Conservation (phyloP, 2,329 filamentous ascomycete genomes). For the Aspergillus carbonarius region DNA sequence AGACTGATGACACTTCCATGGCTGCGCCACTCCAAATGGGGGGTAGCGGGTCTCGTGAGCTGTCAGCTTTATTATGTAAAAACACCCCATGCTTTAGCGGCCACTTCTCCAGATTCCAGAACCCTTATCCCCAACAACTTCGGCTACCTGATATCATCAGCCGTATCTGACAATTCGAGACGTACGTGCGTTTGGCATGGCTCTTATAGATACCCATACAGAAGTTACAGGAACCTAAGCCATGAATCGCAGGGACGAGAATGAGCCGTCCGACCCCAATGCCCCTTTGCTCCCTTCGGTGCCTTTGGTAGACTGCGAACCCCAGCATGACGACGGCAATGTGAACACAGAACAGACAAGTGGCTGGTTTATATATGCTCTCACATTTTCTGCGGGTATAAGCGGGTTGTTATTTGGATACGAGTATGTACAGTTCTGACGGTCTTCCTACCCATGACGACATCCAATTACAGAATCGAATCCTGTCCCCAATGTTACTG, state of each 20-base stretch:
- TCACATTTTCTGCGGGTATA: conserved; percentile 59
- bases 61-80: conserved; percentile 1
- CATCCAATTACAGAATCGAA: neutral
- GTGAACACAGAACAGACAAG: conserved; percentile 24
- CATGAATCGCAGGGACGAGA: conserved; percentile 28
- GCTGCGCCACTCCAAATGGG: neutral
- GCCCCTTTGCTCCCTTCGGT: conserved; percentile 33
- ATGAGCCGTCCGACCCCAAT: conserved; percentile 23
- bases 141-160: neutral
- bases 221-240: conserved; percentile 11
- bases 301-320: conserved; percentile 7
- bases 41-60: conserved; percentile 21
- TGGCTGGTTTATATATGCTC: conserved; percentile 53
- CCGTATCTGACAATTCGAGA: neutral
- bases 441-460: neutral
- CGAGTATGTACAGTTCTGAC: conserved; percentile 44
- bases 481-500: conserved; percentile 9
- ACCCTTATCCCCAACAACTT: neutral
- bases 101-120: conserved; percentile 3
- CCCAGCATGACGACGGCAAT: conserved; percentile 12
- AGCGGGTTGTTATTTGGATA: conserved; percentile 62
- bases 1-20: neutral
- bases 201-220: conserved; percentile 9
- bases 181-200: neutral
- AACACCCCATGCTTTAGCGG: neutral